These are phyloP conservation scores for Paratinospora sagittata DNA, from an alignment of 164 flowering plant genomes.

Conservation along the genomic window DNA sequence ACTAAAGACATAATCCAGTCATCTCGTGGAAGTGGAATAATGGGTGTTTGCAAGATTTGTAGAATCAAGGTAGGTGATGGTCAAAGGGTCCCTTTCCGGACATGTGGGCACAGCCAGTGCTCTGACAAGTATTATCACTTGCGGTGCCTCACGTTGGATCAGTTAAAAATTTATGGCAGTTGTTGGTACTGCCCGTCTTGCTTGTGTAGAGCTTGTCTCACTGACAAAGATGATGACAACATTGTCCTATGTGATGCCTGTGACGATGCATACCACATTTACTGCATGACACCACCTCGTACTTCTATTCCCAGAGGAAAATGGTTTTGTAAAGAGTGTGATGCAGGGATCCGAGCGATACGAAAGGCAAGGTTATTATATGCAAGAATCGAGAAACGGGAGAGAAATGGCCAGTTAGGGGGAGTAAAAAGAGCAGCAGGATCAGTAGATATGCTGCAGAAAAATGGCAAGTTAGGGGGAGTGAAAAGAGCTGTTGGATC, in stretches of 20 bases:
- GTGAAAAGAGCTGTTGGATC: constrained; percentile 19
- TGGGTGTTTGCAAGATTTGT: constrained; percentile 48
- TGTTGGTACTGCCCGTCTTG: constrained; percentile 95
- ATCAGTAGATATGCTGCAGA: background rate
- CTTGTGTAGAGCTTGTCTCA: constrained; percentile 71
- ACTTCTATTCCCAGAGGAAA: constrained; percentile 51
- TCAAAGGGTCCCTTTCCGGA: constrained; percentile 20
- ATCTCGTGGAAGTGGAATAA: constrained; percentile 8
- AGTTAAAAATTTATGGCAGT: constrained; percentile 37
- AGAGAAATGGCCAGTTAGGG: constrained; percentile 7
- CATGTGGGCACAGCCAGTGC: constrained; percentile 56
- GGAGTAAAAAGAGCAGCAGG: constrained; percentile 16
- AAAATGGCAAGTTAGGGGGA: constrained; percentile 11
- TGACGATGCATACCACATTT: constrained; percentile 82
- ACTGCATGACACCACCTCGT: constrained; percentile 68
- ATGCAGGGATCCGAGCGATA: constrained; percentile 34
- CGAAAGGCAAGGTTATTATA: constrained; percentile 31
- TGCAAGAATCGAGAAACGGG: constrained; percentile 17
- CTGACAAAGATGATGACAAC: constrained; percentile 63
- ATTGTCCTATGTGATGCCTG: constrained; percentile 83
- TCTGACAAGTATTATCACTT: constrained; percentile 51
- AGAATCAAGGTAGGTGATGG: constrained; percentile 24
- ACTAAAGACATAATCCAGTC: constrained; percentile 18
- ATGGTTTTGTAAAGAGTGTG: constrained; percentile 75
- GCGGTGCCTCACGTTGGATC: constrained; percentile 50